These are phyloP conservation scores for Leccinum subtestaceum DNA, from an alignment of 768 basidiomycete species.

Conservation along the genomic window DNA sequence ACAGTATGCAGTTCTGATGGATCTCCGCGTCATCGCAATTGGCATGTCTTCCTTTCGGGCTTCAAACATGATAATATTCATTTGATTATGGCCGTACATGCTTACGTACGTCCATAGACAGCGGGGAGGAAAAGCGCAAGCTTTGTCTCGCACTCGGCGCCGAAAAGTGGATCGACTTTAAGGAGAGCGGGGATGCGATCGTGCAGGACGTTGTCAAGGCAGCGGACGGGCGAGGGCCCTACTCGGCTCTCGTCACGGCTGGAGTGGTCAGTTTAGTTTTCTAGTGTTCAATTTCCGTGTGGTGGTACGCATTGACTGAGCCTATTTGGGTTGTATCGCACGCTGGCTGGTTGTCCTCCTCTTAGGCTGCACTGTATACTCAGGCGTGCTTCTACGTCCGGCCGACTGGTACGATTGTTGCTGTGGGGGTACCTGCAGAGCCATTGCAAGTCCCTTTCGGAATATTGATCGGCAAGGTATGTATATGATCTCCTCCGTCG, in stretches of 20 bases:
- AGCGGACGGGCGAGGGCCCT: conserved; percentile 44
- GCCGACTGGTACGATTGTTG: conserved; percentile 38
- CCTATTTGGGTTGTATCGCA: neutral
- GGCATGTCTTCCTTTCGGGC: conserved; percentile 9
- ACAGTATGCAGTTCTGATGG: conserved; percentile 45
- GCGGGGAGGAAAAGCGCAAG: conserved; percentile 39
- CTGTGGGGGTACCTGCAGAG: conserved; percentile 39
- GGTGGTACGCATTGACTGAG: neutral
- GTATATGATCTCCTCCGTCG: neutral
- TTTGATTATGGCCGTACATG: neutral
- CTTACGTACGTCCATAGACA: conserved; percentile 30
- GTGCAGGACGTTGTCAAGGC: conserved; percentile 37
- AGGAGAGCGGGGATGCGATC: conserved; percentile 35
- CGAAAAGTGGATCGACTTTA: conserved; percentile 48
- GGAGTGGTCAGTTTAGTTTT: conserved; percentile 15
- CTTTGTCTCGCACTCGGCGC: conserved; percentile 39
- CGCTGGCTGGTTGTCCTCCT: neutral
- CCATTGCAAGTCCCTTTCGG: conserved; percentile 30
- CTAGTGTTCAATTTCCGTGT: neutral
- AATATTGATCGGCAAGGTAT: conserved; percentile 29
- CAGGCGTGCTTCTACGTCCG: conserved; percentile 47
- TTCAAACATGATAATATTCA: too few species aligned
- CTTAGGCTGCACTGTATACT: conserved; percentile 37
- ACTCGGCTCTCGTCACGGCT: conserved; percentile 31
- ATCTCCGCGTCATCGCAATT: conserved; percentile 46